These are phyloP conservation scores for Tardiomyces blankii DNA, from an alignment of 1,139 yeast genomes.

Conservation along the genomic window DNA sequence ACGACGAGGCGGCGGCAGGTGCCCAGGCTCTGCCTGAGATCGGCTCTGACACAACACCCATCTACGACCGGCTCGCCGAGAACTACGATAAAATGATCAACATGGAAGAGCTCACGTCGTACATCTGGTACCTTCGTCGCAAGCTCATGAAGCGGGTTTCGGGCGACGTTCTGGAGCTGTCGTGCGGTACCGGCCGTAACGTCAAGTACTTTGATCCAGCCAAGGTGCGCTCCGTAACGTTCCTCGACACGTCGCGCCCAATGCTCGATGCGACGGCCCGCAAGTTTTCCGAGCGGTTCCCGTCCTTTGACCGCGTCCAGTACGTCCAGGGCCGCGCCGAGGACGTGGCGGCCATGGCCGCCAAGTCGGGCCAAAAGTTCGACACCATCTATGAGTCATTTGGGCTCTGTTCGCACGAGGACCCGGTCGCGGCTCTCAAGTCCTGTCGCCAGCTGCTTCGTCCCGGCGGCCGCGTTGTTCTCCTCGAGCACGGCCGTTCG, in stretches of 20 bases:
- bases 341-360: conserved; percentile 52
- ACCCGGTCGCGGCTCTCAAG: conserved; percentile 72
- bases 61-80: conserved; percentile 68
- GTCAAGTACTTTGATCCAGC: conserved; percentile 59
- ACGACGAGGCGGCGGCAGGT: conserved; percentile 7
- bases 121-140: conserved; percentile 73
- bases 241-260: conserved; percentile 68
- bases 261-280: conserved; percentile 79
- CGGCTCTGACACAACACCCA: conserved; percentile 58
- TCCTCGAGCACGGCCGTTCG: conserved; percentile 90
- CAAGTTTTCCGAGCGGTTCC: conserved; percentile 58
- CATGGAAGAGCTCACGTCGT: conserved; percentile 75
- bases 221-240: conserved; percentile 60
- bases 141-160: conserved; percentile 69
- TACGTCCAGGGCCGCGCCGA: conserved; percentile 93
- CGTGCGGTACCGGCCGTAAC: conserved; percentile 95
- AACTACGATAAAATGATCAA: conserved; percentile 76
- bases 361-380: conserved; percentile 39
- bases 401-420: conserved; percentile 92
- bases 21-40: conserved; percentile 3
- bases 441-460: conserved; percentile 63
- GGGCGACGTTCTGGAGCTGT: conserved; percentile 89
- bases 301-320: conserved; percentile 59
- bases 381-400: conserved; percentile 91
- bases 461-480: conserved; percentile 84